Percentiles rank a stretch among this genome's conserved stretches.
phyloP scores from a whole-genome alignment of 208 protist species.

The Trypanosoma rangeli region DNA sequence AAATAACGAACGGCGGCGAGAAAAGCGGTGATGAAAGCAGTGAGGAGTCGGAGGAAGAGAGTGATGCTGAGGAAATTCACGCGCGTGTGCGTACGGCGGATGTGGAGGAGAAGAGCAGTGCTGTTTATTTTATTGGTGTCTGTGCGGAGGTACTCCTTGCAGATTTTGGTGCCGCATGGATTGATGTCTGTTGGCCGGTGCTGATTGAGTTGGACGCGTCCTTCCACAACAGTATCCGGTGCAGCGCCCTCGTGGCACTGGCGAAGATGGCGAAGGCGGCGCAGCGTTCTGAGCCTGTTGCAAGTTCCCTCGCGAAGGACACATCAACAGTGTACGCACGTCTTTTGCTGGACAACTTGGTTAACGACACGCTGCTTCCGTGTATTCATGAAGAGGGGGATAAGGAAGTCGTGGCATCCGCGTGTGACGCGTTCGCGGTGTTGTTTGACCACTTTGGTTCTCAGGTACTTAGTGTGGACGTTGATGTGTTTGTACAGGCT shows the following conservation, averaged over 20 bases:
- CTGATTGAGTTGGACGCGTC: constrained; percentile 44
- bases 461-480: constrained; percentile 41
- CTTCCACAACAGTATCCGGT: constrained; percentile 71
- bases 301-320: constrained; percentile 37
- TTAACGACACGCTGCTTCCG: constrained; percentile 43
- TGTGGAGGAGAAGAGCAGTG: constrained; percentile 81
- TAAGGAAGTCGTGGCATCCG: constrained; percentile 68
- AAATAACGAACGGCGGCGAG: constrained; percentile 13
- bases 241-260: constrained; percentile 55
- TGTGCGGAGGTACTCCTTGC: constrained; percentile 63
- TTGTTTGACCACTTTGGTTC: constrained; percentile 77
- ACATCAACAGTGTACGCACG: constrained; percentile 49
- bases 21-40: constrained; percentile 24
- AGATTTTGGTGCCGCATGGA: constrained; percentile 45
- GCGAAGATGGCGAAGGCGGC: constrained; percentile 66
- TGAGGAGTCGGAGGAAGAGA: constrained; percentile 27
- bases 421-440: constrained; percentile 67
- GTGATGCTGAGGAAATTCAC: constrained; percentile 66
- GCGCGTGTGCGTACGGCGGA: constrained; percentile 76
- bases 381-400: constrained; percentile 61
- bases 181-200: constrained; percentile 55
- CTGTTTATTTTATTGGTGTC: constrained; percentile 78
- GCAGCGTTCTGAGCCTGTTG: constrained; percentile 33
- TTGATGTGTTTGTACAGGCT: constrained; percentile 49
- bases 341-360: constrained; percentile 46